Evolutionary conservation across 352 stramenopile species (phyloP).

Genomic region (Phytophthora agathidicida): DNA sequence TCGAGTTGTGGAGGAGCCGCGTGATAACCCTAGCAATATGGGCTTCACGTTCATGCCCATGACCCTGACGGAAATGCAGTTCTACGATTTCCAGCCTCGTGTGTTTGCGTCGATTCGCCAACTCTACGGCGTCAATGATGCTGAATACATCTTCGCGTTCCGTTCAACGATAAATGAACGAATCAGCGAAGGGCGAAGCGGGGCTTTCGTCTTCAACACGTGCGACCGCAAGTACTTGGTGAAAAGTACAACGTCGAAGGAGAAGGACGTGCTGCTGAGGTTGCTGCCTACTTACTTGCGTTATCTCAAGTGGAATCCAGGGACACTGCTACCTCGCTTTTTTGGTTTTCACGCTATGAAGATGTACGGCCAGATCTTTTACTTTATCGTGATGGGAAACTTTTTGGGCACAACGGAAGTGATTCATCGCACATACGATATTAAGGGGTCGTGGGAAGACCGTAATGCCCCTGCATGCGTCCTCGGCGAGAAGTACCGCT

Average conservation of each 20-base stretch:
- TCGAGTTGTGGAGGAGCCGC: slow-evolving; percentile 62
- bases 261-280: slow-evolving; percentile 82
- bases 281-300: slow-evolving; percentile 84
- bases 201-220: slow-evolving; percentile 92
- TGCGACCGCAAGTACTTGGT: slow-evolving; percentile 91
- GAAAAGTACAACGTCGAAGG: slow-evolving; percentile 84
- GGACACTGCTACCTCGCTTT: slow-evolving; percentile 89
- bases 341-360: slow-evolving; percentile 91
- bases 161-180: slow-evolving; percentile 87
- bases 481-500: slow-evolving; percentile 78
- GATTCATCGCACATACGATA: slow-evolving; percentile 91
- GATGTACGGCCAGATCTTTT: slow-evolving; percentile 92
- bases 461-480: slow-evolving; percentile 82
- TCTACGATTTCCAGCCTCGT: slow-evolving; percentile 84
- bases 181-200: slow-evolving; percentile 88
- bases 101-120: slow-evolving; percentile 82
- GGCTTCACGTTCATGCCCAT: slow-evolving; percentile 73
- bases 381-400: slow-evolving; percentile 94
- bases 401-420: slow-evolving; percentile 83
- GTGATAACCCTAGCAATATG: slow-evolving; percentile 45
- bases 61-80: slow-evolving; percentile 86
- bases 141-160: slow-evolving; percentile 83
- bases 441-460: slow-evolving; percentile 92
- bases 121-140: slow-evolving; percentile 71
- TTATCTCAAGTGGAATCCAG: slow-evolving; percentile 90